phyloP scores from a whole-genome alignment of 2,329 filamentous ascomycete species.

The Mycosphaerella sp. region DNA sequence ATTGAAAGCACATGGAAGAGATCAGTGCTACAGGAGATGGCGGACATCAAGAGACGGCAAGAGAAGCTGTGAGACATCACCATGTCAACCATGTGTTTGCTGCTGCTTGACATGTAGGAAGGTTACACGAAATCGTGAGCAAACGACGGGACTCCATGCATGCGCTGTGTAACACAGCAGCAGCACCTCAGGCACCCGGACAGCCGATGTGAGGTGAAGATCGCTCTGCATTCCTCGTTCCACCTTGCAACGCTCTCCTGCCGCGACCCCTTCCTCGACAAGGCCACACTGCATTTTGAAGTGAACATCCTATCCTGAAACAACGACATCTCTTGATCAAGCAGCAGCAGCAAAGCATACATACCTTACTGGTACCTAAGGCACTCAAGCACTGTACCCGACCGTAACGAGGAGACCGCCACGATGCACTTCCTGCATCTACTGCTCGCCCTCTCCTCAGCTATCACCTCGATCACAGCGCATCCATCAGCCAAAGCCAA shows the following conservation, averaged over 20 bases:
- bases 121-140: too few relatives aligned
- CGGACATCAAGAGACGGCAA: neutral
- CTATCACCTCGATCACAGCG: neutral
- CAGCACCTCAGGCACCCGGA: too few relatives aligned
- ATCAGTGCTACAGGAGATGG: neutral
- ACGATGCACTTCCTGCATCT: neutral
- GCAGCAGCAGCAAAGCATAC: neutral
- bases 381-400: neutral
- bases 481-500: neutral
- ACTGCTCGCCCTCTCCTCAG: neutral
- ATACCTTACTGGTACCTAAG: too few relatives aligned
- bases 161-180: too few relatives aligned
- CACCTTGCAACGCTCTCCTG: neutral
- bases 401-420: neutral
- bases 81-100: neutral
- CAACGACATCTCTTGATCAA: neutral
- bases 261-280: neutral
- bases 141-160: too few relatives aligned
- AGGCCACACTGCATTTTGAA: too few relatives aligned
- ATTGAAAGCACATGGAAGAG: neutral
- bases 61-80: neutral
- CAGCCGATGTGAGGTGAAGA: too few relatives aligned
- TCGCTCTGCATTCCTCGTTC: neutral
- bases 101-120: too few relatives aligned
- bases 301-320: neutral